These are phyloP conservation scores for Ploettnerulaceae sp. DNA, from an alignment of 2,329 filamentous ascomycete species.

Conservation along the genomic window DNA sequence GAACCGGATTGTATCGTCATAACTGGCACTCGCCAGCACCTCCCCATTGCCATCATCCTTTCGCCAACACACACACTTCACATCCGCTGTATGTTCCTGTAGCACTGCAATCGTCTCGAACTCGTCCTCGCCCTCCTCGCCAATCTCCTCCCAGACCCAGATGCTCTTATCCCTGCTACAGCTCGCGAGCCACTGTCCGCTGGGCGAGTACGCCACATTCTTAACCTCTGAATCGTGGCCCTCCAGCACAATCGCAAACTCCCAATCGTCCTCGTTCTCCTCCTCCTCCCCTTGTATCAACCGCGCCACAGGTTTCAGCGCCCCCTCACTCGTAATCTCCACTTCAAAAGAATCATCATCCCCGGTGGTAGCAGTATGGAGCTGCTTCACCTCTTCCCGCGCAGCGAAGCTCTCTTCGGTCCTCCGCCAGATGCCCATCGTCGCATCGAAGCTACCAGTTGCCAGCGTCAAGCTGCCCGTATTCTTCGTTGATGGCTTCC, in stretches of 20 bases:
- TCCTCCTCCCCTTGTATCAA: constrained; percentile 38
- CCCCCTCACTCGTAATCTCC: constrained; percentile 34
- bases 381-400: constrained; percentile 32
- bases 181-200: constrained; percentile 76
- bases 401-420: constrained; percentile 35
- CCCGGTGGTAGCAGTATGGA: constrained; percentile 29
- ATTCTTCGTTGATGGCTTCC: constrained; percentile 68
- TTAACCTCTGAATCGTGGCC: constrained; percentile 96
- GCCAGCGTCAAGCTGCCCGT: constrained; percentile 70
- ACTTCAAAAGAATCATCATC: constrained; percentile 38
- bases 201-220: constrained; percentile 67
- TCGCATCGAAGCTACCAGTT: constrained; percentile 90
- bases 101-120: constrained; percentile 95
- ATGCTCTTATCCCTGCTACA: constrained; percentile 90
- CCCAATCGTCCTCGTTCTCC: constrained; percentile 72
- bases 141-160: constrained; percentile 97
- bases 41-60: constrained; percentile 62
- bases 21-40: constrained; percentile 82
- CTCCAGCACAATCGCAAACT: constrained; percentile 86
- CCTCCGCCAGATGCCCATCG: constrained; percentile 77
- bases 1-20: constrained; percentile 84
- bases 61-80: constrained; percentile 92
- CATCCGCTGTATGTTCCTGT: constrained; percentile 90
- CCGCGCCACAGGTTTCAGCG: constrained; percentile 21
- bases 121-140: constrained; percentile 76